Conservation (phyloP, 2,329 filamentous ascomycete genomes). For the Cyphellophora attinorum region DNA sequence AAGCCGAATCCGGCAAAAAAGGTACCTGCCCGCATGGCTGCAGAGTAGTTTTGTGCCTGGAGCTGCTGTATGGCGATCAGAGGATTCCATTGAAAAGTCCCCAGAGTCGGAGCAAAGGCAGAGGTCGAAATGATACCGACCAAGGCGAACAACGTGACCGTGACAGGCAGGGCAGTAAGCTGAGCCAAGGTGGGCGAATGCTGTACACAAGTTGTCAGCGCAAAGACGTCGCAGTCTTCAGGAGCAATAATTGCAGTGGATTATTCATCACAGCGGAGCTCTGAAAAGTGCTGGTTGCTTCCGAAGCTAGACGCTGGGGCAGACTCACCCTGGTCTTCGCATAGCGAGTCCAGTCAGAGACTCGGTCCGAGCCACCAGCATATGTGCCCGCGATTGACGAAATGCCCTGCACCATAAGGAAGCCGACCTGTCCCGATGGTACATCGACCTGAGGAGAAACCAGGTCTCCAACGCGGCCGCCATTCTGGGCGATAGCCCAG, state of each 20-base stretch:
- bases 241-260: too few species aligned
- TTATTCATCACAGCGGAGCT: too few species aligned
- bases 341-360: conserved; percentile 5
- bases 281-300: too few species aligned
- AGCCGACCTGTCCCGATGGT: conserved; percentile 1
- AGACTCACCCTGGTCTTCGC: too few species aligned
- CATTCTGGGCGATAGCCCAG: conserved; percentile 2
- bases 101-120: not conserved
- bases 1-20: conserved; percentile 2
- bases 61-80: conserved; percentile 1
- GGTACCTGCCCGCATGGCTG: conserved; percentile 1
- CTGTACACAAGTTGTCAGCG: too few species aligned
- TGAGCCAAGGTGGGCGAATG: too few species aligned
- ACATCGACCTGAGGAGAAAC: conserved; percentile 1
- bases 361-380: not conserved
- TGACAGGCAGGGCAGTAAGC: too few species aligned
- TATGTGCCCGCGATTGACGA: conserved; percentile 1
- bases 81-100: conserved; percentile 1
- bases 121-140: conserved; percentile 2
- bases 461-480: conserved; percentile 1
- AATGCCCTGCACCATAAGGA: conserved; percentile 3
- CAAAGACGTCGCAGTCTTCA: too few species aligned
- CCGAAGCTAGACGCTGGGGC: too few species aligned
- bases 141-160: too few species aligned
- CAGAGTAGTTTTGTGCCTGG: conserved; percentile 1